Percentiles rank a stretch among this genome's conserved stretches.
phyloP scores from a whole-genome alignment of 1,139 yeast genomes.

The Pichia sp. region DNA sequence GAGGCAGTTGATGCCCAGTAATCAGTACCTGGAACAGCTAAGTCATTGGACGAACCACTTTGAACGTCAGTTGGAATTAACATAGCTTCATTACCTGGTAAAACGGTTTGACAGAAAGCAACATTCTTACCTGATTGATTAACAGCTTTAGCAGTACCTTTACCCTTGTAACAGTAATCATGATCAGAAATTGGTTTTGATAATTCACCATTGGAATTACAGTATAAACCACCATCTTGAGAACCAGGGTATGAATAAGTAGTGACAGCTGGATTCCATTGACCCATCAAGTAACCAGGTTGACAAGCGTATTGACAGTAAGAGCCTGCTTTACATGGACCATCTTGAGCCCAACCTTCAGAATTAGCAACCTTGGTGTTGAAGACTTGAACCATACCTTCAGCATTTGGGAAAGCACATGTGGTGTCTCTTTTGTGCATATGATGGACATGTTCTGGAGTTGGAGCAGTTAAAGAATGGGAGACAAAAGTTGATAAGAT shows the following conservation, averaged over 20 bases:
- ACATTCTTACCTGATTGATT: slow-evolving; percentile 50
- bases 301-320: slow-evolving; percentile 89
- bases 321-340: slow-evolving; percentile 60
- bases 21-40: slow-evolving; percentile 80
- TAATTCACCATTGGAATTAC: slow-evolving; percentile 62
- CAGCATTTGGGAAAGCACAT: slow-evolving; percentile 60
- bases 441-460: slow-evolving; percentile 23
- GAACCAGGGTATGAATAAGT: slow-evolving; percentile 62
- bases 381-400: slow-evolving; percentile 56
- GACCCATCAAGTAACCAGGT: slow-evolving; percentile 74
- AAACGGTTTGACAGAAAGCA: slow-evolving; percentile 86
- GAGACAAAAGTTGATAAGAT: slow-evolving; percentile 10
- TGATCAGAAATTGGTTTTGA: slow-evolving; percentile 54
- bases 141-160: slow-evolving; percentile 58
- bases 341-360: slow-evolving; percentile 88
- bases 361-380: slow-evolving; percentile 45
- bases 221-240: slow-evolving; percentile 73
- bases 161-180: slow-evolving; percentile 68
- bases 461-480: slow-evolving; percentile 14
- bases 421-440: slow-evolving; percentile 30
- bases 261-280: slow-evolving; percentile 61
- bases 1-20: slow-evolving; percentile 62
- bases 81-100: slow-evolving; percentile 94
- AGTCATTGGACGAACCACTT: slow-evolving; percentile 37
- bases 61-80: slow-evolving; percentile 69